Evolutionary conservation across 768 basidiomycete genomes (phyloP), one percentile per base, ranked within the genome.

Genomic region (Rhizopogon roseolus): DNA sequence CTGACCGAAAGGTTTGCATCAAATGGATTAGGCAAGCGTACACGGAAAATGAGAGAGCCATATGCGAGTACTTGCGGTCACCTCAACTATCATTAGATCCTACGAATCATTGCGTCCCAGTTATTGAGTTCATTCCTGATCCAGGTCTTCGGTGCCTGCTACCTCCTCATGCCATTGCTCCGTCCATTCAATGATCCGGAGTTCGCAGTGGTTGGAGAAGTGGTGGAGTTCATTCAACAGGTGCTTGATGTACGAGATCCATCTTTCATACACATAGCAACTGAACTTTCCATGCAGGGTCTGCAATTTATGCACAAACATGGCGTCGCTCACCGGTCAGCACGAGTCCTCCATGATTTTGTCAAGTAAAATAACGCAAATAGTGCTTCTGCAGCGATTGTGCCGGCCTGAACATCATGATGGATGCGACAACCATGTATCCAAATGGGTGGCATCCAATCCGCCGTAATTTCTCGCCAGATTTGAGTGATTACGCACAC

Each of bases 281-380:
- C 0, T 10, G 3, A 16, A 27, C 9, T 19, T 11, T 17, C 39
- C 39, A 38, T 10, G n/a, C 37, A 74, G 71, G 71, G 71, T 2
- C 52, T 74, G 1, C 58, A 57, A 13, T 76, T 70, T 43, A 66
- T 75, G 41, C 74, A 76, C 45, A 19, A 63, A 9, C 63, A 66
- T 42, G 59, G 62, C 36, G 62, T 75, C n/a, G 67, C 67, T 6
- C 72, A 74, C 52, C 57, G 72, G 74, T 72, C 54, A 3, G 64
- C 41, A 19, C 14, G 32, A 32, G 22, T 11, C 25, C 32, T 32
- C 5, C 25, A 6, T 32, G 4, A 37, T 16, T 43, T 32, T 55
- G 60, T 56, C 49, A 28, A 55, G 51, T 46, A 6, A 11, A 27
- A n/a, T 48, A 4, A 41, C 27, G 4, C 28, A 11, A 27, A n/a